These are phyloP conservation scores for Cercophora scortea DNA, from an alignment of 495 filamentous ascomycete genomes.

Conservation along the genomic window DNA sequence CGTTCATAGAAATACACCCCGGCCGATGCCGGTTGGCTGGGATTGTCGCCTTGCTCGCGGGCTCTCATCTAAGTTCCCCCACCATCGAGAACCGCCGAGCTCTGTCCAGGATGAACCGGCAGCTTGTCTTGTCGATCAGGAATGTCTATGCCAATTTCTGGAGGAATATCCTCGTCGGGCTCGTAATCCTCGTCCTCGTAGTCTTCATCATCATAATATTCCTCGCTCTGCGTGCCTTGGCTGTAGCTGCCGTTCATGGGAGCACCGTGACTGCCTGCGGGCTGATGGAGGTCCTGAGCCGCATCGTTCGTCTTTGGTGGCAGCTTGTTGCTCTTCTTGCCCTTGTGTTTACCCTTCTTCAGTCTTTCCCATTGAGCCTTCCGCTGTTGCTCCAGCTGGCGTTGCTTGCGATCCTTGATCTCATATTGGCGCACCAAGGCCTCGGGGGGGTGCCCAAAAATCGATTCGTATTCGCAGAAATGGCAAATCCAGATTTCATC, in stretches of 20 bases:
- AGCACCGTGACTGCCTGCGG: conserved; percentile 15
- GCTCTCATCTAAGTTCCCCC: background rate
- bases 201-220: conserved; percentile 33
- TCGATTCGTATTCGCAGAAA: conserved; percentile 82
- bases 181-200: conserved; percentile 27
- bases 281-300: conserved; percentile 13
- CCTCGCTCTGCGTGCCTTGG: conserved; percentile 20
- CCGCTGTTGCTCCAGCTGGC: conserved; percentile 74
- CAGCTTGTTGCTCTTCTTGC: conserved; percentile 58
- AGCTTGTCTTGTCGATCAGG: conserved; percentile 16
- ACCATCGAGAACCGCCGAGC: background rate
- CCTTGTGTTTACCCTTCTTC: conserved; percentile 88
- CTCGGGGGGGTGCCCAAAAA: conserved; percentile 73
- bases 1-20: too few relatives aligned
- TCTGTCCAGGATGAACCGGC: background rate
- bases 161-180: conserved; percentile 21
- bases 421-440: conserved; percentile 89
- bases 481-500: conserved; percentile 93
- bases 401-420: conserved; percentile 82
- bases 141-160: conserved; percentile 12
- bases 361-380: conserved; percentile 83
- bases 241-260: conserved; percentile 21
- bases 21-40: too few relatives aligned
- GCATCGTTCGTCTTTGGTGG: conserved; percentile 50
- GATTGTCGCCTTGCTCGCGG: background rate